Evolutionary conservation across 1,139 yeast species (phyloP).

Genomic region (Blastobotrys aristatus): DNA sequence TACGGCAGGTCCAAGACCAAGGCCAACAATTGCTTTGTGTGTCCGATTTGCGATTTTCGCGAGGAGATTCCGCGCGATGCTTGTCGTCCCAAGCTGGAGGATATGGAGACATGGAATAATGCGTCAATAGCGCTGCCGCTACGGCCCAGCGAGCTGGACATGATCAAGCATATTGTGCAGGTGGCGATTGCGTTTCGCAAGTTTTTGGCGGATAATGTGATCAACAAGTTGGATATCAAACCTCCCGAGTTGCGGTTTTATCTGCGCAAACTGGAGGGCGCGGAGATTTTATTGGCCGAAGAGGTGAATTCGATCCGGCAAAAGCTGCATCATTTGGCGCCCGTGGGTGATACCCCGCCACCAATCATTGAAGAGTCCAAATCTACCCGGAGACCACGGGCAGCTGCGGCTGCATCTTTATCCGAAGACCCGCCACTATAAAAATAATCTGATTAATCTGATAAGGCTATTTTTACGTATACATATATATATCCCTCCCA

Average conservation of each 20-base stretch:
- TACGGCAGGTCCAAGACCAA: constrained; percentile 27
- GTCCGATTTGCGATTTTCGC: constrained; percentile 62
- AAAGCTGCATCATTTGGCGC: constrained; percentile 27
- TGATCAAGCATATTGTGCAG: constrained; percentile 35
- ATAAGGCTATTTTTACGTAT: too few species aligned
- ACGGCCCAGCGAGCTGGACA: constrained; percentile 28
- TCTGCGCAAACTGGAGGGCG: constrained; percentile 45
- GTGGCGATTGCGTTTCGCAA: constrained; percentile 28
- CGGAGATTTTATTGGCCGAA: constrained; percentile 30
- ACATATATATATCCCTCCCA: too few species aligned
- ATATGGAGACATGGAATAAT: constrained; percentile 30
- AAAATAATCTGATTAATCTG: too few species aligned
- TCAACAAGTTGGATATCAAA: constrained; percentile 19
- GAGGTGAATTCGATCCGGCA: constrained; percentile 32
- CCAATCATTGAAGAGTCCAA: constrained; percentile 14
- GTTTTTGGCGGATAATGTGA: constrained; percentile 23
- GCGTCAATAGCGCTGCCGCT: constrained; percentile 26
- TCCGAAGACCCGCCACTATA: too few species aligned
- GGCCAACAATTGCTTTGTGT: constrained; percentile 44
- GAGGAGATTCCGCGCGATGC: constrained; percentile 33
- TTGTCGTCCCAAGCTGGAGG: constrained; percentile 35
- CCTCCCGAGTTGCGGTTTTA: constrained; percentile 39
- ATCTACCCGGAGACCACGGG: not conserved
- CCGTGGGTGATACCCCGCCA: constrained; percentile 27
- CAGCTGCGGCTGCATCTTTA: not conserved